phyloP scores from a whole-genome alignment of 1,139 yeast species.

The Pichia sorboxylosa region DNA sequence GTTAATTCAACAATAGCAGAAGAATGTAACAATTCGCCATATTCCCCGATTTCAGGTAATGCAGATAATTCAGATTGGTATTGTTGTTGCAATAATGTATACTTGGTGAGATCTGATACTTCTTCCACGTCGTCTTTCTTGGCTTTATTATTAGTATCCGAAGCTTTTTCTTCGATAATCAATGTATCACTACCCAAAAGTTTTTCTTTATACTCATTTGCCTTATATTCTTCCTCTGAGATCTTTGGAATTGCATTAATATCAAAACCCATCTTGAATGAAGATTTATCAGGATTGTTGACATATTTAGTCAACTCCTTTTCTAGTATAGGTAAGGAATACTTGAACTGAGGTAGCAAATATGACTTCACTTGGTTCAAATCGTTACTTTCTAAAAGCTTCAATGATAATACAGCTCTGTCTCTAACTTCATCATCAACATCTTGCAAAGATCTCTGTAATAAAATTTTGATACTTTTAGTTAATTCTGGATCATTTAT shows the following conservation, averaged over 20 bases:
- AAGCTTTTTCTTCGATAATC: conserved; percentile 24
- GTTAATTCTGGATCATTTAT: conserved; percentile 59
- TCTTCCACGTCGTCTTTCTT: conserved; percentile 12
- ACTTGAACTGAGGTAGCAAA: conserved; percentile 57
- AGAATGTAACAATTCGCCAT: conserved; percentile 68
- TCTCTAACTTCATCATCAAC: conserved; percentile 96
- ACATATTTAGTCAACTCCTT: conserved; percentile 65
- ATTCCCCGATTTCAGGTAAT: conserved; percentile 57
- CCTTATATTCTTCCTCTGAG: conserved; percentile 52
- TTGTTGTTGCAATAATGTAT: conserved; percentile 38
- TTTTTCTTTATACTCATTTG: conserved; percentile 43
- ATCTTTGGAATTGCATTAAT: conserved; percentile 51
- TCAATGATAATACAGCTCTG: conserved; percentile 80
- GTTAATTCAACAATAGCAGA: conserved; percentile 63
- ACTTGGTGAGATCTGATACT: conserved; percentile 29
- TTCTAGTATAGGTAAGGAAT: conserved; percentile 69
- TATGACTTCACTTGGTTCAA: conserved; percentile 37
- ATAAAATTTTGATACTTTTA: conserved; percentile 60
- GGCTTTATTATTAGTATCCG: conserved; percentile 23
- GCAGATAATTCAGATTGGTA: conserved; percentile 55
- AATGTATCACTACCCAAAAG: conserved; percentile 16
- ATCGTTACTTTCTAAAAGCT: conserved; percentile 40
- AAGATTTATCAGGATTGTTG: conserved; percentile 39
- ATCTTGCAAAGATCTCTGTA: conserved; percentile 78
- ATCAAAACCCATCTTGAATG: conserved; percentile 59